Base-by-base conservation (phyloP, 1,284 basidiomycete species). In the Singerocomus inundabilis region DNA sequence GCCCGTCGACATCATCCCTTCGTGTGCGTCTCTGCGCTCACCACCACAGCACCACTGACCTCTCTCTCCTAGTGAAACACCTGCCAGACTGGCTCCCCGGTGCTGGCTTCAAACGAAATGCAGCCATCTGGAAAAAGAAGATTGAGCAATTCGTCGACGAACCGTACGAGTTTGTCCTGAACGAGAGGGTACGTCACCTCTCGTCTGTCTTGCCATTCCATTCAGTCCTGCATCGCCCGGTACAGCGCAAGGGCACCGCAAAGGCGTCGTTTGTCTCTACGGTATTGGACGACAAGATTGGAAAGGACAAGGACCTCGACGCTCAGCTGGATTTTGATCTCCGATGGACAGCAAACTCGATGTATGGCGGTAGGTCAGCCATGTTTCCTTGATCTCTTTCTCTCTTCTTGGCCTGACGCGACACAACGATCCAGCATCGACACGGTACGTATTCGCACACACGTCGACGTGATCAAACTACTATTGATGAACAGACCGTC, bases 271-370 rank as follows among this genome's bases (percentile, higher is more conserved):
- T 87, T 61, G 81, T 81, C 49, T 83, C 82, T 1, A 81, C 75
- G 6, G 68, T 86, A 24, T 66, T 85, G 21, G 79, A 82, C 35
- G 24, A 59, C 25, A 56, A 57, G 5, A 43, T 58, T 4, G 56
- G 48, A 46, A 67, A 63, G 46, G 55, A 58, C 26, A 61, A 57
- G 26, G 44, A 42, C 6, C 34, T 64, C 5, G 62, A 69, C 31
- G 55, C 57, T 5, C 66, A 74, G 37, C 69, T 74, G 31, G 80
- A 84, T 55, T 80, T 81, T 52, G 84, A 87, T 54, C 70, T 88
- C 43, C 80, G 81, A 53, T 84, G 82, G 81, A 79, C 81, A 2
- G 85, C 85, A 6, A 86, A 85, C 61, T 85, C 83, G n/a, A 85
- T 87, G 81, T 88, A 84, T 59, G 70, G 75, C 18, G 73, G 72